A percentile compares a stretch with the other conserved stretches of the same genome.
Evolutionary conservation across 495 filamentous ascomycete species (phyloP).

Genomic region (Xylaria telfairii): DNA sequence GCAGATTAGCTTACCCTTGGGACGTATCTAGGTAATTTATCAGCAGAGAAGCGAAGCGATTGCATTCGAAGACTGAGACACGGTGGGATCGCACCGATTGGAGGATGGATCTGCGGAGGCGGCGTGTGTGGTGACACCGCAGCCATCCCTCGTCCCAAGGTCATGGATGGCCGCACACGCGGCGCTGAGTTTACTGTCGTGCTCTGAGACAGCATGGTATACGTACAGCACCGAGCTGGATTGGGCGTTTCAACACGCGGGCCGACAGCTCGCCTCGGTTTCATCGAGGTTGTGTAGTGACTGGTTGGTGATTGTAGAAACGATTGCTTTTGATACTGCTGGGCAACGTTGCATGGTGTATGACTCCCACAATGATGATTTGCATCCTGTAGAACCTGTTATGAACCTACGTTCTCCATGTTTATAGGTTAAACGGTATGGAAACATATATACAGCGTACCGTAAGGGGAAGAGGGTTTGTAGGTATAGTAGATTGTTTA

Average conservation of each 20-base stretch:
- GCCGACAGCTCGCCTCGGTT: background rate
- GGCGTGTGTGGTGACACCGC: conserved; percentile 8
- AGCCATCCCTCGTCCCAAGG: background rate
- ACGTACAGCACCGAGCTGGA: background rate
- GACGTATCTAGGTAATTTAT: background rate
- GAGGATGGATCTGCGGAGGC: conserved; percentile 9
- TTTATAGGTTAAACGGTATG: background rate
- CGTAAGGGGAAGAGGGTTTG: background rate
- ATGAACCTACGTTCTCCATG: background rate
- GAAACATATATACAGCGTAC: background rate
- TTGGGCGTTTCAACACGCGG: background rate
- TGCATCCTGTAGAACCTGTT: background rate
- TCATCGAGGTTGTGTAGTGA: background rate
- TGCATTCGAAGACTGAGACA: background rate
- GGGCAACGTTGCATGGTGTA: background rate
- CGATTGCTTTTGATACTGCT: background rate
- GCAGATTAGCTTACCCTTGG: background rate
- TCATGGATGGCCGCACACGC: background rate
- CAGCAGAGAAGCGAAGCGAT: background rate
- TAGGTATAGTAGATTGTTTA: background rate
- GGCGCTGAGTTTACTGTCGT: background rate
- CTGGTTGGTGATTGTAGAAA: background rate
- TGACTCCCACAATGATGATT: background rate
- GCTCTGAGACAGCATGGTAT: conserved; percentile 5
- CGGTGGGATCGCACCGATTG: conserved; percentile 19